phyloP scores from a whole-genome alignment of 768 basidiomycete species.

The Boletus barrowsii region DNA sequence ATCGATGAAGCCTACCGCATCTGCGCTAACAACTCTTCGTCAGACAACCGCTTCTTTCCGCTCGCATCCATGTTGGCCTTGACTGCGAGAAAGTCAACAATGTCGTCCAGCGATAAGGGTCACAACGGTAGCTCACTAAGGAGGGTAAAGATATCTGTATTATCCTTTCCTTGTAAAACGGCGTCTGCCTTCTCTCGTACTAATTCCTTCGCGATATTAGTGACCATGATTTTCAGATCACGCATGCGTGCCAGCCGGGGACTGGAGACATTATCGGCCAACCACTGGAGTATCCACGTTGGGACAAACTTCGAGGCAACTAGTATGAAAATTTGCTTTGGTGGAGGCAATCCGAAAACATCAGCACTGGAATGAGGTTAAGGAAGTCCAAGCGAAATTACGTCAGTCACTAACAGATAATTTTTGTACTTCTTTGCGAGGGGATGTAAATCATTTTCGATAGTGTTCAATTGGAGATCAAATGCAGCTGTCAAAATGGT shows the following conservation, averaged over 20 bases:
- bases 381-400: too few species aligned
- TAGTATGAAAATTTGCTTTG: constrained; percentile 5
- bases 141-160: constrained; percentile 25
- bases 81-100: constrained; percentile 4
- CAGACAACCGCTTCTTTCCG: constrained; percentile 12
- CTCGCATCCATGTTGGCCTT: constrained; percentile 21
- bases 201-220: background rate
- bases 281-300: background rate
- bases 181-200: constrained; percentile 6
- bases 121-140: constrained; percentile 31
- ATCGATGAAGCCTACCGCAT: constrained; percentile 10
- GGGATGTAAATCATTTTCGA: constrained; percentile 1
- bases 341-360: constrained; percentile 6
- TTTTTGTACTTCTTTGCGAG: constrained; percentile 5
- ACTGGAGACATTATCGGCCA: background rate
- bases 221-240: background rate
- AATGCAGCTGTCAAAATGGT: constrained; percentile 37
- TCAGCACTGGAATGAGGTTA: constrained; percentile 1
- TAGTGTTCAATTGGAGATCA: constrained; percentile 28
- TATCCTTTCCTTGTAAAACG: constrained; percentile 4
- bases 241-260: background rate
- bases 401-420: background rate
- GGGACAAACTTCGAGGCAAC: constrained; percentile 6
- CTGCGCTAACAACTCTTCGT: constrained; percentile 8
- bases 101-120: background rate